Evolutionary conservation across 768 basidiomycete species (phyloP), one percentile per base, ranked within the genome.

Genomic region (Lentinula detonsa): DNA sequence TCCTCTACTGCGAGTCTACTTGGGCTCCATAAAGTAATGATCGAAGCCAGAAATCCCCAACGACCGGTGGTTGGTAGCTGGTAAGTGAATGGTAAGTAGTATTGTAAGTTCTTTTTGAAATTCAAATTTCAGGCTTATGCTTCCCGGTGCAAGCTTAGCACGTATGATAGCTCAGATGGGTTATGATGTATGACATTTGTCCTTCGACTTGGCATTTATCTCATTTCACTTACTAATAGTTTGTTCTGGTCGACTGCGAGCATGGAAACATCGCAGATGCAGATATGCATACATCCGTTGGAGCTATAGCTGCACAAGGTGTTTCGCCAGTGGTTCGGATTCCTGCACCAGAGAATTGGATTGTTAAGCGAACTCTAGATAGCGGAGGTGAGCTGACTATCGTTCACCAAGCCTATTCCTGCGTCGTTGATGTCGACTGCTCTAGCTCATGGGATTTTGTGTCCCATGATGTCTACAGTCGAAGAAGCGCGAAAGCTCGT

Each of bases 211-310:
- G 3, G 5, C 55, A 13, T 46, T 31, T 18, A 45, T 43, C 34
- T 57, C 57, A 40, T 34, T 10, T n/a, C 16, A 37, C 33, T 16
- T 18, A 34, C 11, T 34, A 75, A 33, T 72, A 77, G 3, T 80
- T 80, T 77, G 71, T 82, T 48, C 65, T 76, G 62, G 72, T 82
- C 64, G 80, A 82, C 61, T 79, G 78, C 60, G 81, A 81, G 63
- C 81, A 81, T 66, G 80, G 81, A 5, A 43, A 78, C 71, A 0
- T 67, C 73, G 55, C 73, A 77, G 55, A 76, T 21, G 76, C 75
- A 0, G 79, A 74, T 8, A 77, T 75, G 35, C 75, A 75, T 9
- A 76, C 78, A 57, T 71, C 73, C 28, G 71, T 80, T 59, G 72
- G 71, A 45, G 78, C 78, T 1, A 74, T 82, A 58, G 67, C 74